phyloP scores from a whole-genome alignment of 495 filamentous ascomycete genomes.

The Penicillium cinerascens region DNA sequence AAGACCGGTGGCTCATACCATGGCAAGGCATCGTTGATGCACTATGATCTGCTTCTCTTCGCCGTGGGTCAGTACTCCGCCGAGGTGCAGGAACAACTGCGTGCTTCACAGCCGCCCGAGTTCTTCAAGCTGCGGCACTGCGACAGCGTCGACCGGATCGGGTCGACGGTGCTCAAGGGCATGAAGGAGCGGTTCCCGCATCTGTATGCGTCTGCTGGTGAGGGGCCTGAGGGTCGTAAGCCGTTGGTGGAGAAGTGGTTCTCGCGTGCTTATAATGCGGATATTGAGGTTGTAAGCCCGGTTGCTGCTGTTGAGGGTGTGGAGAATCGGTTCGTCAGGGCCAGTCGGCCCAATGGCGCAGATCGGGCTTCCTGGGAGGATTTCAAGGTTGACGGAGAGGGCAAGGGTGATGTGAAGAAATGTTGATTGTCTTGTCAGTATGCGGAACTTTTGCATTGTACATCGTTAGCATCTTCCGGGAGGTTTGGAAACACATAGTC shows the following conservation, averaged over 20 bases:
- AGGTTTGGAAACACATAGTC: background rate
- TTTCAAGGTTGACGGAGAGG: conserved; percentile 18
- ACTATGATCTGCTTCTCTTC: conserved; percentile 69
- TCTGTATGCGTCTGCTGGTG: conserved; percentile 26
- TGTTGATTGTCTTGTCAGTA: conserved; percentile 10
- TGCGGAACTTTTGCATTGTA: conserved; percentile 6
- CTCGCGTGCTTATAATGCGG: conserved; percentile 36
- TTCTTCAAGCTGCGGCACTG: conserved; percentile 65
- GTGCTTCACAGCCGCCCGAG: conserved; percentile 48
- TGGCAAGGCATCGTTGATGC: conserved; percentile 58
- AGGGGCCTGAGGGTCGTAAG: conserved; percentile 10
- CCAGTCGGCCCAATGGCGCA: conserved; percentile 41
- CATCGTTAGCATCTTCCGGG: conserved; percentile 2
- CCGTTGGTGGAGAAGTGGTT: conserved; percentile 41
- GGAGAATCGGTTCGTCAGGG: conserved; percentile 38
- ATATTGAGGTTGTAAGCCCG: conserved; percentile 40
- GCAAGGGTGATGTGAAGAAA: conserved; percentile 26
- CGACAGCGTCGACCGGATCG: conserved; percentile 71
- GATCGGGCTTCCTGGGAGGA: conserved; percentile 37
- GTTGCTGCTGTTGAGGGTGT: conserved; percentile 37
- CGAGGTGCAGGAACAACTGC: conserved; percentile 54
- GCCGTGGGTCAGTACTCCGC: conserved; percentile 57
- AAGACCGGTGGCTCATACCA: conserved; percentile 62
- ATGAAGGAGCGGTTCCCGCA: conserved; percentile 51
- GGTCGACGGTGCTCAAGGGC: conserved; percentile 58